Base-by-base conservation (phyloP, 805 yeast species). In the Jamesozyma jinghongensis region DNA sequence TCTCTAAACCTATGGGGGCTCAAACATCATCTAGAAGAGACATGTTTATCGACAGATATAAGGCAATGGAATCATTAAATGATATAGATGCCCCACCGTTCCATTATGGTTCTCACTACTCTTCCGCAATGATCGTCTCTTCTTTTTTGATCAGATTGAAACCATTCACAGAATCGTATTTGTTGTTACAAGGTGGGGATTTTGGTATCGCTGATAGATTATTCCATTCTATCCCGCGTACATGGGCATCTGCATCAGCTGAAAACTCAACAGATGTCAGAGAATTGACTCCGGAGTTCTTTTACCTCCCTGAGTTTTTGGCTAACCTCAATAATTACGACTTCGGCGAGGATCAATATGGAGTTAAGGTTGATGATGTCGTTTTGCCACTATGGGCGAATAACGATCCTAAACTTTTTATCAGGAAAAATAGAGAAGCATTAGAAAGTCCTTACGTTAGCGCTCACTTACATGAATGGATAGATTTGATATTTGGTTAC, bases 81-180 rank as follows among this genome's bases (percentile, higher is more conserved):
- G 87, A 81, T 47, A 67, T 61, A 0, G 53, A 63, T 4, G 67
- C 85, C 0, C 86, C 87, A 0, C 84, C 95, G 0, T 86, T 86
- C 59, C 95, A 86, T 57, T 86, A 86, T 53, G 96, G 96, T 2
- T 87, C 96, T 0, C 96, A 86, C 58, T 86, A 86, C 56, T 85
- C 95, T 0, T 84, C 94, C 0, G 94, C 95, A 0, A 87, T 86
- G 96, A 85, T 86, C 54, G 95, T 85, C 2, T 73, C 94, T 0
- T 81, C 92, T 0, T 86, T 74, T 50, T 59, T 86, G 47, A 84
- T 86, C 30, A 67, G 96, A 37, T 51, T 86, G 19, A 74, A 79
- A 46, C 96, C 96, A 0, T 84, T 77, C 60, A 90, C 82, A 2
- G 84, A 82, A 40, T 80, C 94, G 0, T 85, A 82, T 52, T 60